A percentile compares a stretch with the other conserved stretches of the same genome.
These are phyloP conservation scores for Xylogone sp. DNA, from an alignment of 2,329 filamentous ascomycete genomes.

Conservation along the genomic window DNA sequence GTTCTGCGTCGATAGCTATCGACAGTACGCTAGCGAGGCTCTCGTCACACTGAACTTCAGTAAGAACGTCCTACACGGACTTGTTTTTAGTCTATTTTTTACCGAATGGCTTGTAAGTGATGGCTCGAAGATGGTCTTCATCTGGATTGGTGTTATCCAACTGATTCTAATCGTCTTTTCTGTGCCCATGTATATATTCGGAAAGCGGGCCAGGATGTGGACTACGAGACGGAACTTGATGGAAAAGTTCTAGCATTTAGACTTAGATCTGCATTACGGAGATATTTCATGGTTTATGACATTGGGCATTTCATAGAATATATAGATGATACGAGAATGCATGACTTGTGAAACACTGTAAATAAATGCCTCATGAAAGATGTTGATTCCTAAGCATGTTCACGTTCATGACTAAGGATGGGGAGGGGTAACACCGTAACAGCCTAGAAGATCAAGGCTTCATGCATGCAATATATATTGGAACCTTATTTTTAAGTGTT, in stretches of 20 bases:
- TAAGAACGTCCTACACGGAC: slow-evolving; percentile 90
- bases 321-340: too few species aligned
- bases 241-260: slow-evolving; percentile 57
- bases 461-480: too few species aligned
- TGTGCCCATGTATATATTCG: slow-evolving; percentile 91
- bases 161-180: slow-evolving; percentile 68
- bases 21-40: slow-evolving; percentile 90
- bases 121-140: slow-evolving; percentile 73
- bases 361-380: too few species aligned
- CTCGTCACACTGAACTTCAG: slow-evolving; percentile 91
- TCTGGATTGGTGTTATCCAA: slow-evolving; percentile 84
- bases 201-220: slow-evolving; percentile 94
- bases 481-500: too few species aligned
- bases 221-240: slow-evolving; percentile 82
- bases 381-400: too few species aligned
- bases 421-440: too few species aligned
- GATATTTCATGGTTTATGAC: too few species aligned
- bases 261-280: too few species aligned
- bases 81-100: slow-evolving; percentile 87
- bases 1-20: slow-evolving; percentile 89
- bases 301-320: too few species aligned
- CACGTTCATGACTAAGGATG: too few species aligned
- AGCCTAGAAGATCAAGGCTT: too few species aligned
- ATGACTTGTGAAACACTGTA: too few species aligned
- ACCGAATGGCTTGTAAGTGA: slow-evolving; percentile 75